Evolutionary conservation across 139 green algal genomes (phyloP), one percentile per base, ranked within the genome.

Genomic region (Chlorella sp.): DNA sequence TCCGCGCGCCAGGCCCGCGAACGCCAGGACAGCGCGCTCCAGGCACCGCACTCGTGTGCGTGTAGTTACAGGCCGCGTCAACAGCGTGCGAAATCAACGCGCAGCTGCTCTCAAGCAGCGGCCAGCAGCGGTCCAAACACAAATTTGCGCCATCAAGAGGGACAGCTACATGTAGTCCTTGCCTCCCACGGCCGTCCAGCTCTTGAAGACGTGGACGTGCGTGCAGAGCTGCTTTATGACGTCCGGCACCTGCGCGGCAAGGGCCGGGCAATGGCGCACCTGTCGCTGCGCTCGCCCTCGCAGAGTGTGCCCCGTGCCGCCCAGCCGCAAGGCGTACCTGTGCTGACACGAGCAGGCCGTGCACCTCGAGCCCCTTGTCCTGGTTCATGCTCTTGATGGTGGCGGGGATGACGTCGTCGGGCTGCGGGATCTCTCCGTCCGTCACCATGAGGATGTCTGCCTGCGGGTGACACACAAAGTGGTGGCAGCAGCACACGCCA

Each of bases 381-480:
- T 76, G 35, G 23, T 80, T 51, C 70, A 85, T 72, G 36, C 77
- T 35, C 61, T 83, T 55, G 26, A 72, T 82, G 50, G 55, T 78
- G 51, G 24, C 59, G 22, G 71, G 0, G 30, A 96, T 79, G 5
- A 72, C 61, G 0, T 90, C 72, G 24, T 78, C 79, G 0, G 91
- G 91, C 22, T 74, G 70, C 0, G 85, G 77, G 66, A 97, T 95
- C 81, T 97, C 91, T 0, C 91, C 92, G 66, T 97, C 93, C 0
- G 93, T 97, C 2, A 97, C 93, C 86, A 96, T 94, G 61, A 96
- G 72, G 29, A 97, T 96, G 72, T 97, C 93, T 0, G 92, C 92
- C 83, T 93, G 84, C 20, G 36, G 42, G 42, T 27, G 2, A 5
- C 62, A 27, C 22, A 31, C 3, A 67, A 24, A 64, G 69, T 36